Conservation (phyloP, 2,329 filamentous ascomycete genomes). For the Diplodia corticola region DNA sequence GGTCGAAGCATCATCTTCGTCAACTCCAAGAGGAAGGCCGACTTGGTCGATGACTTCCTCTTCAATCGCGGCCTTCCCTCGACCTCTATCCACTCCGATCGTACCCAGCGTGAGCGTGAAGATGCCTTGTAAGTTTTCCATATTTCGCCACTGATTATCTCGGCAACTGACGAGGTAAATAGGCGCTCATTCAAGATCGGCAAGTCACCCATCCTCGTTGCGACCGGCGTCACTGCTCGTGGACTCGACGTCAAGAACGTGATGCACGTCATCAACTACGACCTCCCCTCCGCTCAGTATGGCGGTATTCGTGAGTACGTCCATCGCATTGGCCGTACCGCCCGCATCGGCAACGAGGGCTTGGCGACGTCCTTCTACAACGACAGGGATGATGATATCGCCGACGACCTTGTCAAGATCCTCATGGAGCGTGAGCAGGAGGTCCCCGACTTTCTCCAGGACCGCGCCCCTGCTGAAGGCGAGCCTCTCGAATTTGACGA, state of each 20-base stretch:
- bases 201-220: constrained; percentile 74
- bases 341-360: constrained; percentile 85
- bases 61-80: constrained; percentile 78
- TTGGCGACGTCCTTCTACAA: constrained; percentile 88
- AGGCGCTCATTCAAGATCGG: constrained; percentile 76
- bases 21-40: constrained; percentile 75
- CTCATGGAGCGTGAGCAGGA: constrained; percentile 76
- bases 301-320: constrained; percentile 94
- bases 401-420: constrained; percentile 72
- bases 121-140: constrained; percentile 67
- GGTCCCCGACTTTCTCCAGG: constrained; percentile 78
- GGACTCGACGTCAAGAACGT: constrained; percentile 88
- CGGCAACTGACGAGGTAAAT: constrained; percentile 25
- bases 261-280: constrained; percentile 90
- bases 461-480: constrained; percentile 60
- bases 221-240: constrained; percentile 83
- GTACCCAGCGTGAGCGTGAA: constrained; percentile 88
- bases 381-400: constrained; percentile 72
- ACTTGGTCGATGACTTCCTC: constrained; percentile 83
- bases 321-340: constrained; percentile 94
- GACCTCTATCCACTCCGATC: constrained; percentile 84
- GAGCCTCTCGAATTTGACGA: constrained; percentile 55
- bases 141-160: not conserved
- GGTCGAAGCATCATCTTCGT: constrained; percentile 86
- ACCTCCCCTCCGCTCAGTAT: constrained; percentile 70